Evolutionary conservation across 2,329 filamentous ascomycete species (phyloP), one percentile per base, ranked within the genome.

Genomic region (Sporothrix euskadiensis): DNA sequence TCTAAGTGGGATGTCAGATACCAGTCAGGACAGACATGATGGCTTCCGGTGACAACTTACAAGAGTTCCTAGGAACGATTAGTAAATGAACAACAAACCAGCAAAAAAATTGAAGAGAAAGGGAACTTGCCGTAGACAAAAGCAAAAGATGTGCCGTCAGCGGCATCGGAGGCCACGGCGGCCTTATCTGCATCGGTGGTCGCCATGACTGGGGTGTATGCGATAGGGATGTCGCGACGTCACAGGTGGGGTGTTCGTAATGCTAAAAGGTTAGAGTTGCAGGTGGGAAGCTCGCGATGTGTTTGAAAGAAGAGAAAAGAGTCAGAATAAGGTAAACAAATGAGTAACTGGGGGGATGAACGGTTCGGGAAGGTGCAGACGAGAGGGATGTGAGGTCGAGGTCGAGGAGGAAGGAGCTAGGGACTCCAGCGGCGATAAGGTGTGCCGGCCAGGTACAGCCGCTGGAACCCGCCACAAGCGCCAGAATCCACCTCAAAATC

Each of bases 121-220:
- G 19, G 30, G 22, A 35, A 73, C 80, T 75, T 77, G 87, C 88
- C 88, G 73, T 90, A 89, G 78, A 89, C 89, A 79, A 89, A 89
- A 32, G 84, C 86, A 57, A 81, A 72, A 0, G 73, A 66, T n/a
- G 71, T 70, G 19, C 41, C 68, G 10, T 69, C 47, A 30, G 47
- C 44, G 22, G 69, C 68, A 39, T 54, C 66, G 65, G 65, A 35
- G 39, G 71, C 44, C 71, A 69, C 66, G 7, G 56, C 39, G 26
- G 74, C 70, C 71, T 73, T 44, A 57, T 68, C 65, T 63, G 74
- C 61, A 66, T 65, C 41, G 74, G 73, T 9, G 74, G 71, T 32
- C 68, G 47, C 54, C 65, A 70, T 70, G 41, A 19, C 32, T 39
- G 26, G 6, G n/a, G 35, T 22, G 32, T 22, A 14, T 22, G 6